phyloP scores from a whole-genome alignment of 2,329 filamentous ascomycete genomes.

The Rhynchosporium secalis region DNA sequence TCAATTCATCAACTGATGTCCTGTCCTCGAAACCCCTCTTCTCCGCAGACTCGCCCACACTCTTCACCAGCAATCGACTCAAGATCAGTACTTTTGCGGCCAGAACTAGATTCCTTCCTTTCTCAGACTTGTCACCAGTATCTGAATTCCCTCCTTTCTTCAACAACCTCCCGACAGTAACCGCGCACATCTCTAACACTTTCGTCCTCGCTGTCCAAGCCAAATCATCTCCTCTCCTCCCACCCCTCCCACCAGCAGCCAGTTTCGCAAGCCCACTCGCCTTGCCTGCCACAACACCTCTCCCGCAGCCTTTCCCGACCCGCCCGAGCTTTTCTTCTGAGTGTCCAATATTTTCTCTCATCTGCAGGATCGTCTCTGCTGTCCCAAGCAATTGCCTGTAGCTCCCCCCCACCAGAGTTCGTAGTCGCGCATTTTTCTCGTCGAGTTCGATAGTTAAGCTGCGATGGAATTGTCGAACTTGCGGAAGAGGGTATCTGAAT shows the following conservation, averaged over 20 bases:
- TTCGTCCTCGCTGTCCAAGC: constrained; percentile 46
- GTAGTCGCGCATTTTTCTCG: constrained; percentile 61
- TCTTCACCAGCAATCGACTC: constrained; percentile 72
- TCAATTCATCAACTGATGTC: constrained; percentile 55
- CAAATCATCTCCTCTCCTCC: constrained; percentile 34
- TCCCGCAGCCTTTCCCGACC: constrained; percentile 77
- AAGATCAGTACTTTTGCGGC: constrained; percentile 74
- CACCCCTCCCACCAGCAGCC: constrained; percentile 35
- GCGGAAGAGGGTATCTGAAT: constrained; percentile 56
- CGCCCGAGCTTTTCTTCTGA: constrained; percentile 70
- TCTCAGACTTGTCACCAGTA: constrained; percentile 24
- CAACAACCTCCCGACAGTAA: constrained; percentile 52
- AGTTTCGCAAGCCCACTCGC: constrained; percentile 56
- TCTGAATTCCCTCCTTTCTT: constrained; percentile 41
- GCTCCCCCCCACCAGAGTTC: constrained; percentile 63
- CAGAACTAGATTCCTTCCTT: constrained; percentile 50
- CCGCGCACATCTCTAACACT: constrained; percentile 53
- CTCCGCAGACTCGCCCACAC: constrained; percentile 57
- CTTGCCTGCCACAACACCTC: constrained; percentile 67
- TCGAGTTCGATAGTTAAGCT: constrained; percentile 59
- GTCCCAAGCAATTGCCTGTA: constrained; percentile 91
- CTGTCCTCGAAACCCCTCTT: constrained; percentile 40
- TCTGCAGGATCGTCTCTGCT: constrained; percentile 88
- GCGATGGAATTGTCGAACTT: constrained; percentile 64
- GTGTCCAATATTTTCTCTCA: constrained; percentile 75